A percentile compares a stretch with the other conserved stretches of the same genome.
These are phyloP conservation scores for Cyclostephanos tholiformis DNA, from an alignment of 108 stramenopile species.

Conservation along the genomic window DNA sequence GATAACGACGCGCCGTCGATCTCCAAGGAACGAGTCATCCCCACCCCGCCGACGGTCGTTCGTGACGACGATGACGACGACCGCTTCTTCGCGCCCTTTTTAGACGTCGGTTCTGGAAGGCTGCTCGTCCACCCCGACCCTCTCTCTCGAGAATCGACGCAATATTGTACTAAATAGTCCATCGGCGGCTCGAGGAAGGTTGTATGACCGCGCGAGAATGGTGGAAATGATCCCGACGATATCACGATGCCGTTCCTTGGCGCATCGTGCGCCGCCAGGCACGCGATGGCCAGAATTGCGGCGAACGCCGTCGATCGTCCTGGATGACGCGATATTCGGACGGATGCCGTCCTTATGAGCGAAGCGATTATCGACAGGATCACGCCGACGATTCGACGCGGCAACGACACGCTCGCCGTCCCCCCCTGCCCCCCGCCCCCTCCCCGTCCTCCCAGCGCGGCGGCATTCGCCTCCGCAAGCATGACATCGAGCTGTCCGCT, in stretches of 20 bases:
- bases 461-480: slow-evolving; percentile 35
- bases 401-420: slow-evolving; percentile 38
- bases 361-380: slow-evolving; percentile 41
- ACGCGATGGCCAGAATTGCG: slow-evolving; percentile 18
- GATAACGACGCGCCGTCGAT: slow-evolving; percentile 32
- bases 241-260: slow-evolving; percentile 73
- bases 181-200: slow-evolving; percentile 56
- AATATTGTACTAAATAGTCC: slow-evolving; percentile 36
- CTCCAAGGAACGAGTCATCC: slow-evolving; percentile 47
- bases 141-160: slow-evolving; percentile 19
- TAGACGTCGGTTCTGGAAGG: slow-evolving; percentile 12
- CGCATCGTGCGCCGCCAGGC: slow-evolving; percentile 50
- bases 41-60: slow-evolving; percentile 47
- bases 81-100: slow-evolving; percentile 15
- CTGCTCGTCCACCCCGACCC: slow-evolving; percentile 29
- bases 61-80: slow-evolving; percentile 23
- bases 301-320: slow-evolving; percentile 49
- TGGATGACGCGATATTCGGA: slow-evolving; percentile 55
- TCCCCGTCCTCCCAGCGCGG: slow-evolving; percentile 11
- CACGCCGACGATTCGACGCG: slow-evolving; percentile 48
- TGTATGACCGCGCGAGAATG: slow-evolving; percentile 60
- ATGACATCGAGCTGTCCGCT: slow-evolving; percentile 40
- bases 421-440: slow-evolving; percentile 17
- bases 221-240: slow-evolving; percentile 38
- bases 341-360: slow-evolving; percentile 43